A percentile compares a stretch with the other conserved stretches of the same genome.
Conservation (phyloP, 352 stramenopile genomes). For the Phytophthora fragariae region DNA sequence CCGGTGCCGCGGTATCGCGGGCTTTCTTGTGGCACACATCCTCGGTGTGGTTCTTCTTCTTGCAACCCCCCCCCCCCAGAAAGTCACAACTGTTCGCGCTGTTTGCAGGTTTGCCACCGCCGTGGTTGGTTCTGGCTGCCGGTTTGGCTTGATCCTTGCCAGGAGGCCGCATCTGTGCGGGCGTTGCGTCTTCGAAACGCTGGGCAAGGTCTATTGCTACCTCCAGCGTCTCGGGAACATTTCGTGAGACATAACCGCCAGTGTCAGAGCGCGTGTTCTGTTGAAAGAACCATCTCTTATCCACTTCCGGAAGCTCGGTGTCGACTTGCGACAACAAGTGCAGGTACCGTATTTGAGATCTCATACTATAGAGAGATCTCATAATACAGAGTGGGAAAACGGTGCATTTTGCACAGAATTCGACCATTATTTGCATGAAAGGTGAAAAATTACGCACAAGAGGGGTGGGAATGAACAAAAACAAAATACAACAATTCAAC, state of each 20-base stretch:
- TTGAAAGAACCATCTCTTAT: conserved; percentile 20
- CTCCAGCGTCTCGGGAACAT: conserved; percentile 14
- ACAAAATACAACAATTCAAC: too few relatives aligned
- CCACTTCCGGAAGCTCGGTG: conserved; percentile 3
- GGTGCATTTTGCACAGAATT: too few relatives aligned
- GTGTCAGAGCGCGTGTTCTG: conserved; percentile 18
- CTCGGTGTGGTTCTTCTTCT: conserved; percentile 23
- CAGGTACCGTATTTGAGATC: too few relatives aligned
- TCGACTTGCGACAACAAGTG: conserved; percentile 5
- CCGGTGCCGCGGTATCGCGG: conserved; percentile 7
- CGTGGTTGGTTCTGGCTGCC: conserved; percentile 6
- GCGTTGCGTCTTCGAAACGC: conserved; percentile 14
- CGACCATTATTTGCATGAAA: too few relatives aligned
- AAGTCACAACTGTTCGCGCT: not conserved
- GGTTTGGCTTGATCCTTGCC: conserved; percentile 16
- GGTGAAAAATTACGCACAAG: too few relatives aligned
- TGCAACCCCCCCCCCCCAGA: too few relatives aligned
- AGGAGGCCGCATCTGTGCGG: conserved; percentile 5
- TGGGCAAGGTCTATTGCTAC: conserved; percentile 6
- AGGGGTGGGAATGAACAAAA: too few relatives aligned
- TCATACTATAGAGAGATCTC: too few relatives aligned
- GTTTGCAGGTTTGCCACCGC: not conserved
- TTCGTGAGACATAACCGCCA: conserved; percentile 9
- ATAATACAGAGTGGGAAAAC: too few relatives aligned
- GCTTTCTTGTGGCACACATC: conserved; percentile 21